Conservation (phyloP, 164 flowering plant genomes). For the Kalanchoe fedtschenkoi region DNA sequence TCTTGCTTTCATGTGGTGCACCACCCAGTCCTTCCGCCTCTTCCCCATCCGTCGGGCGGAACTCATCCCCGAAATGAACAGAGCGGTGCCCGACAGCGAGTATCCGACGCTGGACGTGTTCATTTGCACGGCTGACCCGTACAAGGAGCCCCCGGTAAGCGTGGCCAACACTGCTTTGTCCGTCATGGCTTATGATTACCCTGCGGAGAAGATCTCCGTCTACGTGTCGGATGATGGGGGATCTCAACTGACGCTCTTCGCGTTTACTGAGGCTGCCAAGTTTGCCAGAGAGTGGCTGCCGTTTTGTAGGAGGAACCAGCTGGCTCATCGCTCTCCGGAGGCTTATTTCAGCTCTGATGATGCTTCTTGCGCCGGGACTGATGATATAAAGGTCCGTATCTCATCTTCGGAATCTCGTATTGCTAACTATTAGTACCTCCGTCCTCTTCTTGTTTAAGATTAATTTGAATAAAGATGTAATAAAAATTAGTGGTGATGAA, state of each 20-base stretch:
- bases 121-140: constrained; percentile 60
- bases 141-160: constrained; percentile 47
- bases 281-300: constrained; percentile 52
- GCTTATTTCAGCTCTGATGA: constrained; percentile 23
- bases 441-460: too few species aligned
- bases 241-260: constrained; percentile 46
- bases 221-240: constrained; percentile 64
- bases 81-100: background rate
- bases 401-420: background rate
- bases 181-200: constrained; percentile 57
- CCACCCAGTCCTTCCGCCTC: constrained; percentile 27
- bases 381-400: constrained; percentile 36
- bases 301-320: constrained; percentile 30
- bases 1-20: constrained; percentile 40
- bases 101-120: constrained; percentile 46
- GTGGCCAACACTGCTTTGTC: constrained; percentile 51
- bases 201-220: constrained; percentile 41
- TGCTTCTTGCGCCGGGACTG: constrained; percentile 10
- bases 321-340: constrained; percentile 31
- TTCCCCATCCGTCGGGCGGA: constrained; percentile 20
- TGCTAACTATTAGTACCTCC: too few species aligned
- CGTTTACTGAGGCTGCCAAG: constrained; percentile 49
- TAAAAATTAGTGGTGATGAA: too few species aligned
- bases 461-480: too few species aligned
- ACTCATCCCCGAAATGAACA: constrained; percentile 19